phyloP scores from a whole-genome alignment of 1,139 yeast species.

The Candida glucosophila region DNA sequence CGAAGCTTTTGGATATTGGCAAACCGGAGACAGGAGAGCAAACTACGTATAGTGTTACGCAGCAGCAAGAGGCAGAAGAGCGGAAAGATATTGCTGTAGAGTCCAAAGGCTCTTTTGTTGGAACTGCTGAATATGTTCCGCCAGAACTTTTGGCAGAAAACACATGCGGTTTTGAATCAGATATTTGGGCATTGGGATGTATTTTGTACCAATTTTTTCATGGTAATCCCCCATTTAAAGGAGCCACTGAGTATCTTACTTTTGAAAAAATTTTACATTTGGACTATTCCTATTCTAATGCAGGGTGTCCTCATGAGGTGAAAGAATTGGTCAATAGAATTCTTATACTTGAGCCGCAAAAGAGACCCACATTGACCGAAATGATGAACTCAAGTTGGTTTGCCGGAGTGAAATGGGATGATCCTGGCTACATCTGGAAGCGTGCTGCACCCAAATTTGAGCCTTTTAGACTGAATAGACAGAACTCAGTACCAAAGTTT shows the following conservation, averaged over 20 bases:
- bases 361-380: conserved; percentile 26
- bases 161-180: conserved; percentile 78
- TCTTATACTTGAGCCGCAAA: conserved; percentile 38
- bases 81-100: conserved; percentile 1
- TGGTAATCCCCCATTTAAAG: conserved; percentile 95
- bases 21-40: conserved; percentile 26
- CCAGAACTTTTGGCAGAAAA: conserved; percentile 87
- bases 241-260: conserved; percentile 87
- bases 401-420: conserved; percentile 33
- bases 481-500: conserved; percentile 11
- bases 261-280: conserved; percentile 86
- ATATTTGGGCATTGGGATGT: conserved; percentile 96
- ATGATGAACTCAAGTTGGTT: conserved; percentile 33
- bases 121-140: conserved; percentile 65
- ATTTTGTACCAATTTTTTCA: conserved; percentile 87
- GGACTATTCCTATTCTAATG: conserved; percentile 74
- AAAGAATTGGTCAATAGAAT: conserved; percentile 64
- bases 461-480: conserved; percentile 39
- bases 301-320: conserved; percentile 52
- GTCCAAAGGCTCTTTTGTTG: conserved; percentile 60
- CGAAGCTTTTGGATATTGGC: conserved; percentile 58
- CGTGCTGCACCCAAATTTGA: conserved; percentile 41
- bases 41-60: conserved; percentile 24
- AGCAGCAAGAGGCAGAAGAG: conserved; percentile 7
- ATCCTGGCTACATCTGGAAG: conserved; percentile 33